Conservation (phyloP, 2,329 filamentous ascomycete genomes). For the Colletotrichum ledebouriae region DNA sequence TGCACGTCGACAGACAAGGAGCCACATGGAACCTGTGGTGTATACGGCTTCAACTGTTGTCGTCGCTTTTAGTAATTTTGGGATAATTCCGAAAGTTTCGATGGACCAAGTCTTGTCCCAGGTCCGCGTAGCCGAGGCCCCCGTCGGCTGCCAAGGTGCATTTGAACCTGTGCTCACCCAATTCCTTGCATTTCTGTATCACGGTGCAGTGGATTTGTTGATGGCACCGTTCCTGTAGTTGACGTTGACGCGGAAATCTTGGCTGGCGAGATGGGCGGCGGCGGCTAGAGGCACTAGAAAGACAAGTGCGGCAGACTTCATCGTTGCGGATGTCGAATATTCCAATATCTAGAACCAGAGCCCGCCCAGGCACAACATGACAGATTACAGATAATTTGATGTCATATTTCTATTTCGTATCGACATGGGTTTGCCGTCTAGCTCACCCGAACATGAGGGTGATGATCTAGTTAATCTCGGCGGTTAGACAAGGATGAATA, state of each 20-base stretch:
- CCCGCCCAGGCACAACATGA: no score
- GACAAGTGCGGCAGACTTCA: background rate
- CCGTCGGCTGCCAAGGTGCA: conserved; percentile 35
- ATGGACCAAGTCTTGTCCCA: conserved; percentile 18
- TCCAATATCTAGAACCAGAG: no score
- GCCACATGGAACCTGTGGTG: background rate
- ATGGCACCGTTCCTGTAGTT: conserved; percentile 28
- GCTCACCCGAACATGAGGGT: no score
- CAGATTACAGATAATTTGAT: no score
- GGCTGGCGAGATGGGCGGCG: conserved; percentile 13
- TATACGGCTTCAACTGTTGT: conserved; percentile 8
- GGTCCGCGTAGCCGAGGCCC: conserved; percentile 33
- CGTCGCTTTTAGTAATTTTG: background rate
- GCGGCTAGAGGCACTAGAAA: background rate
- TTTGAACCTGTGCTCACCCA: conserved; percentile 36
- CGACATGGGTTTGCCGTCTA: no score
- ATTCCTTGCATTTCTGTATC: conserved; percentile 10
- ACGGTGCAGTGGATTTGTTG: conserved; percentile 13
- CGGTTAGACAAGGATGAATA: background rate
- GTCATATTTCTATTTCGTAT: no score
- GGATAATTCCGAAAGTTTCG: conserved; percentile 31
- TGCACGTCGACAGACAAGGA: conserved; percentile 4
- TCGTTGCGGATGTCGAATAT: background rate
- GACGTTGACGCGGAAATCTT: conserved; percentile 28
- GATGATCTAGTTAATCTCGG: no score